Evolutionary conservation across 768 basidiomycete species (phyloP).

Genomic region (Phanerochaete sordida): DNA sequence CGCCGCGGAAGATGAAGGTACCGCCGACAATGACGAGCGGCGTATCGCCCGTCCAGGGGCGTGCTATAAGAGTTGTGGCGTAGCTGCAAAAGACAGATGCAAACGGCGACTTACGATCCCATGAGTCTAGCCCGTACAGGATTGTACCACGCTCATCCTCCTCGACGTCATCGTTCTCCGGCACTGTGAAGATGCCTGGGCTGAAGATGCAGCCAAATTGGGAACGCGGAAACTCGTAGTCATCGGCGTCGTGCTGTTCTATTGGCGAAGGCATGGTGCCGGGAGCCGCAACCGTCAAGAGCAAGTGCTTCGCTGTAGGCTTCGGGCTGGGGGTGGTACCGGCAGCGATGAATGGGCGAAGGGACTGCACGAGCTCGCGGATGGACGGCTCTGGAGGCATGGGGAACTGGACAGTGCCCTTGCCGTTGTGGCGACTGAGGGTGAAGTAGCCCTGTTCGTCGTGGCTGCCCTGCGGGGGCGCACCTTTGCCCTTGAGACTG

Average conservation of each 20-base stretch:
- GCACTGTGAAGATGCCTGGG: constrained; percentile 34
- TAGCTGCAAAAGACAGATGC: not conserved
- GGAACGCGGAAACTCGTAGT: constrained; percentile 37
- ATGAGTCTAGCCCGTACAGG: constrained; percentile 49
- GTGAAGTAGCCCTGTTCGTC: not conserved
- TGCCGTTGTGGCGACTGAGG: not conserved
- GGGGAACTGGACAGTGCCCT: not conserved
- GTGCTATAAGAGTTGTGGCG: not conserved
- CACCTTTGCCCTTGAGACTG: constrained; percentile 13
- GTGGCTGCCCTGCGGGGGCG: not conserved
- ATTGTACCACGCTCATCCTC: constrained; percentile 24
- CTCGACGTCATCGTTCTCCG: constrained; percentile 12
- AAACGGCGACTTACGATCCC: constrained; percentile 39
- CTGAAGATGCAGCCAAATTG: constrained; percentile 45
- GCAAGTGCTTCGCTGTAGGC: constrained; percentile 40
- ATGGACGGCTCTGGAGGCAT: not conserved
- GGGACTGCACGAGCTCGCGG: constrained; percentile 17
- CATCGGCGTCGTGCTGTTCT: constrained; percentile 27
- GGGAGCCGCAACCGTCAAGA: constrained; percentile 47
- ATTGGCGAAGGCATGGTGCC: constrained; percentile 7
- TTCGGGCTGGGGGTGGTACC: constrained; percentile 25
- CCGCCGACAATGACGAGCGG: constrained; percentile 51
- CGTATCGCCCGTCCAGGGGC: constrained; percentile 15
- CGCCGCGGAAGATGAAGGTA: constrained; percentile 52
- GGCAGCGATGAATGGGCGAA: constrained; percentile 24